phyloP scores from a whole-genome alignment of 2,329 filamentous ascomycete genomes.

The Colletotrichum sp. region DNA sequence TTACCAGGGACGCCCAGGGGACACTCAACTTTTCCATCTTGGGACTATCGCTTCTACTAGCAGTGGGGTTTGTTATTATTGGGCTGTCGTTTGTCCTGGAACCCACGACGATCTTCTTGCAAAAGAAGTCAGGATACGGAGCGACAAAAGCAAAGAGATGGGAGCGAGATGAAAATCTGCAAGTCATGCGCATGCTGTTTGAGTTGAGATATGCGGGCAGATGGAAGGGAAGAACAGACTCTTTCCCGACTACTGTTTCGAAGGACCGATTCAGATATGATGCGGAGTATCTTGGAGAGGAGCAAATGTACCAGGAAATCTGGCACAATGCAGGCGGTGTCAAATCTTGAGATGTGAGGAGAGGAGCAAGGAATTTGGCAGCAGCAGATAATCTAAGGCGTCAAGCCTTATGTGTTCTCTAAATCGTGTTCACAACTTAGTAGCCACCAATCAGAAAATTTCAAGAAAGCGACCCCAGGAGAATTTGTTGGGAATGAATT shows the following conservation, averaged over 20 bases:
- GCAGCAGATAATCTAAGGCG: background rate
- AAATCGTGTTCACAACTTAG: background rate
- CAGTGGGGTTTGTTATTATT: background rate
- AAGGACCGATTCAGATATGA: background rate
- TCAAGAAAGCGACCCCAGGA: background rate
- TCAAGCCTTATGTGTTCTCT: background rate
- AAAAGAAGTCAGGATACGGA: background rate
- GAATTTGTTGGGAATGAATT: background rate
- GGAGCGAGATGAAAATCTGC: conserved; percentile 4
- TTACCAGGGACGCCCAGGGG: background rate
- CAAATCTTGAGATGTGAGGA: background rate
- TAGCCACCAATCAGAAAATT: background rate
- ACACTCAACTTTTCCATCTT: conserved; percentile 11
- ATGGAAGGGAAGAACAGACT: background rate
- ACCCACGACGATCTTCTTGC: background rate
- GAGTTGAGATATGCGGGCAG: background rate
- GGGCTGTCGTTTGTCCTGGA: background rate
- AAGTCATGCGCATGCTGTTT: conserved; percentile 8
- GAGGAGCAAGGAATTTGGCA: accelerated
- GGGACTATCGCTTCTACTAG: background rate
- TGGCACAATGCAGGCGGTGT: background rate
- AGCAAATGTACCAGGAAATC: background rate
- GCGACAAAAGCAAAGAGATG: background rate
- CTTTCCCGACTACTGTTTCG: background rate
- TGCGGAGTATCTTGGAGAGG: background rate